These are phyloP conservation scores for Helicocarpus griseus DNA, from an alignment of 2,329 filamentous ascomycete genomes.

Conservation along the genomic window DNA sequence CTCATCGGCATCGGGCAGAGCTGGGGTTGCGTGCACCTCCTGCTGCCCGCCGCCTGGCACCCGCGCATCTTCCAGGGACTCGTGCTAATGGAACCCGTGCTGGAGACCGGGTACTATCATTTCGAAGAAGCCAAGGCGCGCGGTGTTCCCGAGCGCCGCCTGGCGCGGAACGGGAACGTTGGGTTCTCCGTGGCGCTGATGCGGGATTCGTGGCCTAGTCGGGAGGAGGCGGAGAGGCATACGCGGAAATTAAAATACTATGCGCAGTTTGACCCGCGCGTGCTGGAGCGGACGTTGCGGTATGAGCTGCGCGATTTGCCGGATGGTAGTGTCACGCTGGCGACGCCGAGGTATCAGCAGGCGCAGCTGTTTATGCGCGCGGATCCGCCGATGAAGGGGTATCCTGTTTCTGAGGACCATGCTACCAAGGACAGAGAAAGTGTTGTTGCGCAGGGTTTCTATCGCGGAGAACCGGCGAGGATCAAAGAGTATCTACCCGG, in stretches of 20 bases:
- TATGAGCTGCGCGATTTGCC: not conserved
- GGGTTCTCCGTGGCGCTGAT: not conserved
- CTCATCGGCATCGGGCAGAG: slow-evolving; percentile 1
- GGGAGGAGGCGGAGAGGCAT: not conserved
- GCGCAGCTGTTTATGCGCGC: not conserved
- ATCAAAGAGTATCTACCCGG: not conserved
- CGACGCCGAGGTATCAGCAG: not conserved
- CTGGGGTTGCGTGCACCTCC: not conserved
- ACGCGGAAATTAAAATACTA: not conserved
- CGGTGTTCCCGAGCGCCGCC: not conserved
- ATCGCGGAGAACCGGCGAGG: not conserved
- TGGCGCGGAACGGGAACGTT: not conserved
- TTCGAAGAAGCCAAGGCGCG: not conserved
- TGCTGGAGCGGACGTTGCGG: not conserved
- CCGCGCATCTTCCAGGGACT: not conserved
- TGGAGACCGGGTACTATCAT: not conserved
- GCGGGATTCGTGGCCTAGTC: not conserved
- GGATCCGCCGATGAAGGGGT: not conserved
- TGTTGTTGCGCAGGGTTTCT: not conserved
- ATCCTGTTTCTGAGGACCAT: not conserved
- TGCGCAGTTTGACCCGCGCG: not conserved
- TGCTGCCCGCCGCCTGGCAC: not conserved
- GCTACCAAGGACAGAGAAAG: not conserved
- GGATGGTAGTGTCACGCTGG: not conserved
- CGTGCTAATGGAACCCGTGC: not conserved